These are phyloP conservation scores for Yamadazyma trypodendri DNA, from an alignment of 1,139 yeast genomes.

Conservation along the genomic window DNA sequence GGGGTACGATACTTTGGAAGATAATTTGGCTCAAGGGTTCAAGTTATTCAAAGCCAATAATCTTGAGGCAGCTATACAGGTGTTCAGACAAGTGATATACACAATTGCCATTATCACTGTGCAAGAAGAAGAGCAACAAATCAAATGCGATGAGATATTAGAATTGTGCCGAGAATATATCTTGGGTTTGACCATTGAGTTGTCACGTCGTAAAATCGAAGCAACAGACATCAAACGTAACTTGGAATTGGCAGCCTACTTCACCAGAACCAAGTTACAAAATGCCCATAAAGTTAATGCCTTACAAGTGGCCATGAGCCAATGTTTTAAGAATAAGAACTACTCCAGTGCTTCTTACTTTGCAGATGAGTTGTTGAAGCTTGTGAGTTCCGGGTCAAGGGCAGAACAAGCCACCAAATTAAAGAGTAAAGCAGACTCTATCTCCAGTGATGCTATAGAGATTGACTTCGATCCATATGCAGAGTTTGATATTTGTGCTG, in stretches of 20 bases:
- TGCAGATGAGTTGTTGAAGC: constrained; percentile 76
- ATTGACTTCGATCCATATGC: constrained; percentile 92
- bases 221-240: constrained; percentile 74
- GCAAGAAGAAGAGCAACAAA: constrained; percentile 69
- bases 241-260: constrained; percentile 92
- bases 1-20: constrained; percentile 69
- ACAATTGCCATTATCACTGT: constrained; percentile 73
- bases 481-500: constrained; percentile 86
- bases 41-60: constrained; percentile 80
- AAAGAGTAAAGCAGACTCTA: constrained; percentile 73
- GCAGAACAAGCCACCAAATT: constrained; percentile 88
- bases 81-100: constrained; percentile 79
- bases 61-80: constrained; percentile 72
- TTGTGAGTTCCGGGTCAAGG: constrained; percentile 69
- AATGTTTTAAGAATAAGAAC: constrained; percentile 84
- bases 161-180: constrained; percentile 85
- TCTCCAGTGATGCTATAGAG: constrained; percentile 83
- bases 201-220: constrained; percentile 79
- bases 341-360: constrained; percentile 86
- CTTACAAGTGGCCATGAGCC: constrained; percentile 91
- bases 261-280: constrained; percentile 80
- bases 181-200: constrained; percentile 85
- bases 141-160: constrained; percentile 70
- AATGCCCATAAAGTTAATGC: constrained; percentile 86
- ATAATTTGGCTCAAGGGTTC: constrained; percentile 71